Evolutionary conservation across 2,329 filamentous ascomycete species (phyloP).

Genomic region (Penicillium sp.): DNA sequence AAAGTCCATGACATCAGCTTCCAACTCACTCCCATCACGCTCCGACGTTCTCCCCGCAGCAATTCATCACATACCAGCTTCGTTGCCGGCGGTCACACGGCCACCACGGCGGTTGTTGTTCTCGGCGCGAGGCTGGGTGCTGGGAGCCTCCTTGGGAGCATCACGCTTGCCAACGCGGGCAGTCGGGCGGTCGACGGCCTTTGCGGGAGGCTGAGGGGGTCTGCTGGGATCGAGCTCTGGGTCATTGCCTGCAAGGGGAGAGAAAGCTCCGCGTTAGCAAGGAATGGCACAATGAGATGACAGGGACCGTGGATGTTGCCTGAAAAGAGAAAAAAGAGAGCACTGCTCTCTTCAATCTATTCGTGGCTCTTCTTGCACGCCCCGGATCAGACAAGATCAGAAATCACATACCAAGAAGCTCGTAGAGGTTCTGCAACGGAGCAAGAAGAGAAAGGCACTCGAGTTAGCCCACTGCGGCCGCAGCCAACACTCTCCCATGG

Average conservation of each 20-base stretch:
- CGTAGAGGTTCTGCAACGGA: constrained; percentile 79
- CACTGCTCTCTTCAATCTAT: too few relatives aligned
- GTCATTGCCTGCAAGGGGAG: constrained; percentile 59
- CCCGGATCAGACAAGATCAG: too few relatives aligned
- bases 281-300: constrained; percentile 3
- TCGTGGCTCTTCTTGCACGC: too few relatives aligned
- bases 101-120: constrained; percentile 48
- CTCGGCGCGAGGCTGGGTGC: constrained; percentile 44
- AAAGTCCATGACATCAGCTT: constrained; percentile 19
- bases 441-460: constrained; percentile 12
- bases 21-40: constrained; percentile 5
- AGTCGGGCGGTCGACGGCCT: constrained; percentile 81
- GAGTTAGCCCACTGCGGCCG: constrained; percentile 24
- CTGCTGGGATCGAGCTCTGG: constrained; percentile 70
- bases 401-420: constrained; percentile 82
- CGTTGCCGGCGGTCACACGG: constrained; percentile 64
- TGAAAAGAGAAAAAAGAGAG: too few relatives aligned
- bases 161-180: constrained; percentile 83
- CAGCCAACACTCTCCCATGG: constrained; percentile 1
- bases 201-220: constrained; percentile 72
- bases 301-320: constrained; percentile 7
- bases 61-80: constrained; percentile 69
- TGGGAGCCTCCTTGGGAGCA: constrained; percentile 66
- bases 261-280: constrained; percentile 31
- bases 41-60: constrained; percentile 1